phyloP scores from a whole-genome alignment of 306 rosid species.

The Neltuma alba region DNA sequence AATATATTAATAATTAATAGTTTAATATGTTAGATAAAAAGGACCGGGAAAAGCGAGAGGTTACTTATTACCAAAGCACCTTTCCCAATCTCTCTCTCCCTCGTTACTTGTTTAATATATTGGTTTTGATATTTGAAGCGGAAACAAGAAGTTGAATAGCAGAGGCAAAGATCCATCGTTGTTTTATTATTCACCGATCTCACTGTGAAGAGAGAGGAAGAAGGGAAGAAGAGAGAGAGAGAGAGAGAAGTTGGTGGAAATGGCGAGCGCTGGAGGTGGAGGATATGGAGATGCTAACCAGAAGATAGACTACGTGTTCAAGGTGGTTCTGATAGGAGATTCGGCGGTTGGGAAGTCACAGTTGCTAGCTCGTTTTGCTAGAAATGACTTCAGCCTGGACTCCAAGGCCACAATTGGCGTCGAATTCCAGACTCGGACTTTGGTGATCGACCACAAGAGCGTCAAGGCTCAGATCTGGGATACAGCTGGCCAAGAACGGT shows the following conservation, averaged over 20 bases:
- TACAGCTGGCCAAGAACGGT: conserved; percentile 99
- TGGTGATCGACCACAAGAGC: conserved; percentile 82
- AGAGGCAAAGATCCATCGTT: conserved; percentile 1
- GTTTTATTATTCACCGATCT: not conserved
- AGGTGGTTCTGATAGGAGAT: conserved; percentile 89
- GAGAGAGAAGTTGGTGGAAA: conserved; percentile 15
- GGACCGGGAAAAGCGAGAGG: not conserved
- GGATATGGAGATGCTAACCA: conserved; percentile 81
- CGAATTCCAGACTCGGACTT: conserved; percentile 89
- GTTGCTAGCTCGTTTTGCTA: conserved; percentile 83
- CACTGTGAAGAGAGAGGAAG: not conserved
- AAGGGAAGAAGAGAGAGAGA: not conserved
- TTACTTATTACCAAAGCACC: conserved; percentile 13
- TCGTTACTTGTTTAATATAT: not conserved
- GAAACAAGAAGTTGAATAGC: not conserved
- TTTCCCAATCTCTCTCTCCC: not conserved
- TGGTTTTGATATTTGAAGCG: not conserved
- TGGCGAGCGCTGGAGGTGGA: conserved; percentile 57
- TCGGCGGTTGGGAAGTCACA: conserved; percentile 96
- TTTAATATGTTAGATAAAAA: not conserved
- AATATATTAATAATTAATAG: too few relatives aligned
- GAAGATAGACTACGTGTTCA: conserved; percentile 94
- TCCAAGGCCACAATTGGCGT: conserved; percentile 95
- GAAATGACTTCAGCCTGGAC: conserved; percentile 89
- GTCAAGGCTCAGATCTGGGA: conserved; percentile 99